phyloP scores from a whole-genome alignment of 768 basidiomycete genomes.

The Candolleomyces aberdarensis region DNA sequence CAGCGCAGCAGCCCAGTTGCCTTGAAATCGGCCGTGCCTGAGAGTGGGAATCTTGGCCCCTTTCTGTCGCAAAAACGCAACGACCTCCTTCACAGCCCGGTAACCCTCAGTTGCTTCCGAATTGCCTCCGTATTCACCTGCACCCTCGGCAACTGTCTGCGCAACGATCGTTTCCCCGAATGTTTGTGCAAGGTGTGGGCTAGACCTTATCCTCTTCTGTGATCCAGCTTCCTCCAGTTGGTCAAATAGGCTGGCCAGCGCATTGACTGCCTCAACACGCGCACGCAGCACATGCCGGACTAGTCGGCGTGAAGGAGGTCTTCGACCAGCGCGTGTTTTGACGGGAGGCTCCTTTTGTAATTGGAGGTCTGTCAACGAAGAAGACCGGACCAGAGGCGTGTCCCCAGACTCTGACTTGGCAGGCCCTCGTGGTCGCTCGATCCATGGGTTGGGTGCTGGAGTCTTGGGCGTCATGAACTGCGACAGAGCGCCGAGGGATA shows the following conservation, averaged over 20 bases:
- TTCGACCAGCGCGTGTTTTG: conserved; percentile 32
- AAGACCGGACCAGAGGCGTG: conserved; percentile 15
- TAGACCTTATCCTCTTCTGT: conserved; percentile 41
- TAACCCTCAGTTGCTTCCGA: conserved; percentile 40
- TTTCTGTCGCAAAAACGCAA: conserved; percentile 60
- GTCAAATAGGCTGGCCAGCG: conserved; percentile 69
- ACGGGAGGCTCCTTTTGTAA: conserved; percentile 39
- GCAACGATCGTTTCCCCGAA: conserved; percentile 43
- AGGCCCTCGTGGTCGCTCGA: conserved; percentile 43
- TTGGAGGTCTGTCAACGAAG: conserved; percentile 21
- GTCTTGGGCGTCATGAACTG: conserved; percentile 66
- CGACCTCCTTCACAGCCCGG: conserved; percentile 68
- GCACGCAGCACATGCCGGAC: conserved; percentile 87
- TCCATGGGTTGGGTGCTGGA: conserved; percentile 72
- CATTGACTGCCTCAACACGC: conserved; percentile 78
- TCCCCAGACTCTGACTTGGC: conserved; percentile 15
- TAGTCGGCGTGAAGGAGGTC: conserved; percentile 76
- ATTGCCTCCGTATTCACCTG: conserved; percentile 19
- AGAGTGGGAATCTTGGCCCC: conserved; percentile 70
- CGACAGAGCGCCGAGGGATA: conserved; percentile 68
- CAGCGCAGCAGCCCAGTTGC: conserved; percentile 64
- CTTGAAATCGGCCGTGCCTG: conserved; percentile 43
- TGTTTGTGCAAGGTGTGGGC: conserved; percentile 44
- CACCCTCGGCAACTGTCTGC: conserved; percentile 26
- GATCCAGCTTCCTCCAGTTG: conserved; percentile 45